Evolutionary conservation across 2,329 filamentous ascomycete genomes (phyloP).

Genomic region (Colletotrichum sp.): DNA sequence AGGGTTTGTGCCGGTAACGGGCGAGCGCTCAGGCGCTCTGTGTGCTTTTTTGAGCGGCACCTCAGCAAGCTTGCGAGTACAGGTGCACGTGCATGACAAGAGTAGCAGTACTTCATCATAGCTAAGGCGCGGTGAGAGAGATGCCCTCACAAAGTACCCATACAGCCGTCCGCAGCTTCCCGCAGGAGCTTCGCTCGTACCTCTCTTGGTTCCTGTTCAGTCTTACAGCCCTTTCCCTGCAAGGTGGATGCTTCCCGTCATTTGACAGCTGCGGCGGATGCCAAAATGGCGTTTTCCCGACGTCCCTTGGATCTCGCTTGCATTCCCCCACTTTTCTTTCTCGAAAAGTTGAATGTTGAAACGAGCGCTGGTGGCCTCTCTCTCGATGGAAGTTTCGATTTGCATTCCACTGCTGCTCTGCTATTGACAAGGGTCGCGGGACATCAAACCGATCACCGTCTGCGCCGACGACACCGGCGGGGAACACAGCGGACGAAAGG

Average conservation of each 20-base stretch:
- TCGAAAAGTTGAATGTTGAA: constrained; percentile 11
- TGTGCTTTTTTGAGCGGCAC: neutral
- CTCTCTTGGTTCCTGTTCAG: neutral
- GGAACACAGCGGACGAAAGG: neutral
- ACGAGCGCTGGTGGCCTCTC: constrained; percentile 9
- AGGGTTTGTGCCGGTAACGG: neutral
- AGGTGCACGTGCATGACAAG: neutral
- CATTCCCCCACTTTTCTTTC: constrained; percentile 11
- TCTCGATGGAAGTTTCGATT: constrained; percentile 8
- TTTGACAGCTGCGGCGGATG: constrained; percentile 20
- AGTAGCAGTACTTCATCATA: neutral
- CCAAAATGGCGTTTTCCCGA: constrained; percentile 19
- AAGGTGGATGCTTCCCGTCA: constrained; percentile 17
- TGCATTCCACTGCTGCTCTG: neutral
- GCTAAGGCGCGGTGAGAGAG: neutral
- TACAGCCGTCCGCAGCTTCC: neutral
- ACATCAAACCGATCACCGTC: constrained; percentile 9
- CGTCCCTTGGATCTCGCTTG: neutral
- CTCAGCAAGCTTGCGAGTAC: neutral
- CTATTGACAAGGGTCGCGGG: neutral
- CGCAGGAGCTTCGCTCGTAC: neutral
- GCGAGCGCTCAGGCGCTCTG: neutral
- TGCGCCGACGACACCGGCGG: neutral
- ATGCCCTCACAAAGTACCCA: neutral
- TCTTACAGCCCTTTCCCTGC: neutral